Conservation (phyloP, 495 filamentous ascomycete genomes). For the Aspergillus asperescens region DNA sequence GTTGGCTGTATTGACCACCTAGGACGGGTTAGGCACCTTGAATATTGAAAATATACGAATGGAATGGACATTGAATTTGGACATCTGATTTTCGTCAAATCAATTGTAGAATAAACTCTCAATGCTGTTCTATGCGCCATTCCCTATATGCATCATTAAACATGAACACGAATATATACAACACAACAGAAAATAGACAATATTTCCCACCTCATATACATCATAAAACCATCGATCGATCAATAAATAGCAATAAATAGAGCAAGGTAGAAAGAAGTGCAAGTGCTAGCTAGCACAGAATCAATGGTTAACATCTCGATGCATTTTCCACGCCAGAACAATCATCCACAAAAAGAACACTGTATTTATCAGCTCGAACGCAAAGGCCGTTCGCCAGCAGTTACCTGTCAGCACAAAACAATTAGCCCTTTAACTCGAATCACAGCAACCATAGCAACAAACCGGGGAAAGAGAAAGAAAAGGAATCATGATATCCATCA, state of each 20-base stretch:
- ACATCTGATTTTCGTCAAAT: neutral
- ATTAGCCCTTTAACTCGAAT: neutral
- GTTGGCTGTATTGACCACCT: no score
- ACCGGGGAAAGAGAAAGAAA: neutral
- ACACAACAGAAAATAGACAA: neutral
- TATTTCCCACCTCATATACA: neutral
- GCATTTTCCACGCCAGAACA: constrained; percentile 85
- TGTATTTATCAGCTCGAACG: constrained; percentile 65
- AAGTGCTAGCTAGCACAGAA: neutral
- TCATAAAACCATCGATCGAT: neutral
- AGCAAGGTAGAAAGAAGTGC: neutral
- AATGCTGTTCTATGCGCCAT: neutral
- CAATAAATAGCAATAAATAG: neutral
- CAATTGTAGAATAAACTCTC: no score
- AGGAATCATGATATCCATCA: no score
- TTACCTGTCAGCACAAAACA: constrained; percentile 35
- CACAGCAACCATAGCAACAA: neutral
- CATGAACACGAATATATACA: neutral
- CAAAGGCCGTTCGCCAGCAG: constrained; percentile 58
- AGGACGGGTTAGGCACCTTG: no score
- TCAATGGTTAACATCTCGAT: constrained; percentile 53
- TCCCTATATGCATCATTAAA: neutral
- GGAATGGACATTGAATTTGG: neutral
- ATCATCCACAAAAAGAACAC: constrained; percentile 95
- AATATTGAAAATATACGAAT: neutral